Base-by-base conservation (phyloP, 2,329 filamentous ascomycete genomes). In the Domatiomyces globalis region DNA sequence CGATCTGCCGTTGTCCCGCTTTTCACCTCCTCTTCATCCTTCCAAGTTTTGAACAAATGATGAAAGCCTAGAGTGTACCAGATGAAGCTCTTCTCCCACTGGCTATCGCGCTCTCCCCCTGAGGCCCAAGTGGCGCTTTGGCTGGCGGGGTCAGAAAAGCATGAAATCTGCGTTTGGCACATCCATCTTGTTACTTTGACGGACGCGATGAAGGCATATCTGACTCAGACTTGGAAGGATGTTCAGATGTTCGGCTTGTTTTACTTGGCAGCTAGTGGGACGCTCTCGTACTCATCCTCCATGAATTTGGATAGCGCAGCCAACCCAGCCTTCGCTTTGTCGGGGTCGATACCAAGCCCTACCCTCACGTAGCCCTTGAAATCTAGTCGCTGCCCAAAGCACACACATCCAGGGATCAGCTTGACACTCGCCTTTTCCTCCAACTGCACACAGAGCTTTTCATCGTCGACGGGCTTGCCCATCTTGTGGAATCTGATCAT, bases 141-240 rank as follows among this genome's bases (percentile, higher is more conserved):
- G 80, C 69, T 71, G 73, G 71, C 71, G 80, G 79, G 72, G 84
- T 80, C 75, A 79, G 54, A n/a, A 54, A 45, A 48, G 50, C 45
- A 55, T 98, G 92, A 96, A 82, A 88, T 88, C 78, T 83, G 92
- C 88, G 92, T 95, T 85, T 88, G 90, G 87, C 92, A 95, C 90
- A 95, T 77, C 72, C 78, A 82, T 84, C 90, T 95, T 96, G 88
- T 95, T 94, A 87, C 79, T 73, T 74, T 73, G 78, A 87, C 89
- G 90, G 82, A 95, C 90, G 92, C 89, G 80, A 87, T 84, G 78
- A 85, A 83, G 85, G 87, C 84, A 59, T 58, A 56, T 59, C 57
- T 96, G 90, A 96, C 62, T 62, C 63, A 67, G 69, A 68, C 75
- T 80, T 80, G 78, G 77, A 76, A 75, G 25, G 44, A 22, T 43